Evolutionary conservation across 2,329 filamentous ascomycete genomes (phyloP), one percentile per base, ranked within the genome.

Genomic region (Iodosphaeria phyllophila): DNA sequence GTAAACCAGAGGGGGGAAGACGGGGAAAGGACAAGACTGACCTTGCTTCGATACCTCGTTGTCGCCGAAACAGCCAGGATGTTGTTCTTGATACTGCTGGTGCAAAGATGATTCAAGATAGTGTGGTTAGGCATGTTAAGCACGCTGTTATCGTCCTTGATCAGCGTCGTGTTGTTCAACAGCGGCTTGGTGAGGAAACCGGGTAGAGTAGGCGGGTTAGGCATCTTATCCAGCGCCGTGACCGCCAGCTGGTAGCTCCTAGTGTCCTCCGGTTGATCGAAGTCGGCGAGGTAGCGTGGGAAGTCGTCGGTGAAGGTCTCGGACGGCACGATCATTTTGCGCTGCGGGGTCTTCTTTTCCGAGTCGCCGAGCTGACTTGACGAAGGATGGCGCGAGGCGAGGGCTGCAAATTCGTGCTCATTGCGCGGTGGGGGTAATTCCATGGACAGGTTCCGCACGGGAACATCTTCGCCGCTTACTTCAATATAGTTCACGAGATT

Each of bases 401-500:
- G 30, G 22, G 37, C 33, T 29, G 38, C 22, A 31, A 37, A 35
- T 20, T 45, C 42, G 22, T 43, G 44, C 18, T 39, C 35, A 3
- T 36, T 28, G 32, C 35, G 36, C 32, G 40, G 28, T 30, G 40
- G 33, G n/a, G 39, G 24, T n/a, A 35, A 24, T 26, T 45, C 44
- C 23, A 47, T 38, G 17, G 35, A 38, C 4, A 39, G 26, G 12
- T 41, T 36, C 4, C 45, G 30, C 4, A 40, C 38, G 3, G 35
- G 30, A 3, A 44, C 33, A 10, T 39, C 33, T 8, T 49, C 56
- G 5, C 79, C 70, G 39, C 66, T 79, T 32, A 95, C 78, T 54
- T 98, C 89, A 42, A 98, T 80, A 47, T 95, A 98, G 52, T 98
- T 98, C 51, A 98, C 86, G 11, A 98, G 61, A 44, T 92, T 92